Evolutionary conservation across 2,329 filamentous ascomycete genomes (phyloP).

Genomic region (Ophiostoma ulmi): DNA sequence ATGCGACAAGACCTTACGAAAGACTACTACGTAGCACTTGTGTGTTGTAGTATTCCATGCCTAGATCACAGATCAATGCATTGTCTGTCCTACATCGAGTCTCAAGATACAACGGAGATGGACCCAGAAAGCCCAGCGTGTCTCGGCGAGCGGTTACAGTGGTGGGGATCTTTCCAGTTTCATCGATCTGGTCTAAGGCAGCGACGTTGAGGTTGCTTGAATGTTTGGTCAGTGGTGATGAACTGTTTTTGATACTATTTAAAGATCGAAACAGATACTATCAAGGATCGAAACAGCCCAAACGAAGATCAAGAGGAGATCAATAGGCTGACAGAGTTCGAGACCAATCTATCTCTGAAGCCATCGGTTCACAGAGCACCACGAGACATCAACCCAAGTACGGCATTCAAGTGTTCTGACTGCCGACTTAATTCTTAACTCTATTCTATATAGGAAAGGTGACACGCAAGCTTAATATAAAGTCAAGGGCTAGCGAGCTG

Average conservation of each 20-base stretch:
- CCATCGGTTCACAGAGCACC: background rate
- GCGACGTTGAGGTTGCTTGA: background rate
- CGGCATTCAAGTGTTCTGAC: background rate
- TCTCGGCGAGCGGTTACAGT: background rate
- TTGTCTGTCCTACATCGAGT: background rate
- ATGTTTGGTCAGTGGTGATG: background rate
- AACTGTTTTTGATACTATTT: background rate
- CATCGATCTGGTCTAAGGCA: background rate
- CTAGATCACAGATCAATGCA: background rate
- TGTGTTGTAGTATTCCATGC: background rate
- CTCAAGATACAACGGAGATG: background rate
- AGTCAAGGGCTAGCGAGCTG: background rate
- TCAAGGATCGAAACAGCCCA: background rate
- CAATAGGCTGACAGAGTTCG: background rate
- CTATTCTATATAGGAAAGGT: background rate
- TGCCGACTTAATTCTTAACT: background rate
- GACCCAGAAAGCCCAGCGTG: background rate
- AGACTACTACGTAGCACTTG: slow-evolving; percentile 1
- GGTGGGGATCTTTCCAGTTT: background rate
- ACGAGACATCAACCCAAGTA: background rate
- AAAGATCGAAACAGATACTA: background rate
- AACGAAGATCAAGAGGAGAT: background rate
- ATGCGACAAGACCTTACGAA: background rate
- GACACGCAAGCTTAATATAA: background rate
- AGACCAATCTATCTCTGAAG: background rate